Conservation (phyloP, 768 basidiomycete species). For the Naganishia onofrii region DNA sequence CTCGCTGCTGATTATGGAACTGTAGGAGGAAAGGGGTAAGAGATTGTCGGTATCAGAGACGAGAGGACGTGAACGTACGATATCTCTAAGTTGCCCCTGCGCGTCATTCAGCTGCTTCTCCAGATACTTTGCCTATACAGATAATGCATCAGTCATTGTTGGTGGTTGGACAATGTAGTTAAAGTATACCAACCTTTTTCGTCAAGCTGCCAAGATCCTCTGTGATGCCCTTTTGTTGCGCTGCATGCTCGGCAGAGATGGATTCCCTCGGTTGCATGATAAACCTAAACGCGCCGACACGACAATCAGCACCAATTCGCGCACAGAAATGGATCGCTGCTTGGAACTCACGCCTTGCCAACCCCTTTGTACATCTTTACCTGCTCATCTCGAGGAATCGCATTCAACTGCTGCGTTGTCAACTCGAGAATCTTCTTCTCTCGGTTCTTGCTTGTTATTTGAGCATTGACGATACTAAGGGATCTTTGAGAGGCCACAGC, state of each 20-base stretch:
- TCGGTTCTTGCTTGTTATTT: constrained; percentile 75
- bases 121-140: constrained; percentile 73
- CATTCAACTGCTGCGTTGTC: constrained; percentile 76
- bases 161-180: neutral
- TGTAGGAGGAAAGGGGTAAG: constrained; percentile 18
- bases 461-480: constrained; percentile 69
- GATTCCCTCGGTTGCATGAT: constrained; percentile 73
- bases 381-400: constrained; percentile 55
- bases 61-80: constrained; percentile 38
- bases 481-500: constrained; percentile 80
- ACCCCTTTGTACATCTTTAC: constrained; percentile 90
- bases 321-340: neutral
- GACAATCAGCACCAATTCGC: neutral
- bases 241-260: constrained; percentile 74
- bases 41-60: neutral
- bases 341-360: constrained; percentile 76
- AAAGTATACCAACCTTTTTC: constrained; percentile 67
- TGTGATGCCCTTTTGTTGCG: constrained; percentile 73
- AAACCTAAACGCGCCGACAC: constrained; percentile 62
- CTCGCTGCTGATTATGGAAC: constrained; percentile 48
- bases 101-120: constrained; percentile 93
- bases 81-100: constrained; percentile 69
- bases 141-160: neutral
- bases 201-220: constrained; percentile 77
- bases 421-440: constrained; percentile 86